phyloP scores from a whole-genome alignment of 140 eudicot genomes.

The Anethum foeniculum region DNA sequence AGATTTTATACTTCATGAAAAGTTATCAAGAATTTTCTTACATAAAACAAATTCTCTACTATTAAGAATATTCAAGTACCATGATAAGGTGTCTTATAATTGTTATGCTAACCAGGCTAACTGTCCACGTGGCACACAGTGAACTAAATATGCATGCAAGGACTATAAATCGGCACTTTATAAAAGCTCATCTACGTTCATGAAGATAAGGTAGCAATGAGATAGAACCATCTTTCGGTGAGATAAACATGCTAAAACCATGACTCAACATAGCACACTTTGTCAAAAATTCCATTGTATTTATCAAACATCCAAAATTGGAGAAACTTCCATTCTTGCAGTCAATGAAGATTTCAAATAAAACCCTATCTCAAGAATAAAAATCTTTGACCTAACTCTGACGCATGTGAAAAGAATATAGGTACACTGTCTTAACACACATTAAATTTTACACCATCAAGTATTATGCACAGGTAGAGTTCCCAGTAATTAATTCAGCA shows the following conservation, averaged over 20 bases:
- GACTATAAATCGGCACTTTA: neutral
- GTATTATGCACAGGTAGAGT: neutral
- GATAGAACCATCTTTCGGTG: neutral
- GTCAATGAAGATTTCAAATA: neutral
- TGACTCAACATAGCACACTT: neutral
- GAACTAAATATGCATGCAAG: neutral
- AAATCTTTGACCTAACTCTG: neutral
- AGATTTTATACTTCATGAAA: neutral
- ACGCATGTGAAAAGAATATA: neutral
- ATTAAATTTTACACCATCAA: neutral
- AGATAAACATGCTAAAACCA: neutral
- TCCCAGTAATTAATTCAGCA: too few relatives aligned
- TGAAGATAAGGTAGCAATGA: neutral
- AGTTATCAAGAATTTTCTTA: neutral
- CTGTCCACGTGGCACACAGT: neutral
- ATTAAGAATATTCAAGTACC: neutral
- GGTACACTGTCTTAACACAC: neutral
- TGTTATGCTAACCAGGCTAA: neutral
- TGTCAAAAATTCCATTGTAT: neutral
- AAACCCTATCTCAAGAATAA: neutral
- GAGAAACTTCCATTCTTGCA: neutral
- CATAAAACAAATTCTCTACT: neutral
- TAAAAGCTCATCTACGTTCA: neutral
- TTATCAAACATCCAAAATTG: neutral
- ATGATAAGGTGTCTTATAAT: neutral